Percentiles rank a stretch among this genome's conserved stretches.
These are phyloP conservation scores for Sporothrix phasma DNA, from an alignment of 2,329 filamentous ascomycete species.

Conservation along the genomic window DNA sequence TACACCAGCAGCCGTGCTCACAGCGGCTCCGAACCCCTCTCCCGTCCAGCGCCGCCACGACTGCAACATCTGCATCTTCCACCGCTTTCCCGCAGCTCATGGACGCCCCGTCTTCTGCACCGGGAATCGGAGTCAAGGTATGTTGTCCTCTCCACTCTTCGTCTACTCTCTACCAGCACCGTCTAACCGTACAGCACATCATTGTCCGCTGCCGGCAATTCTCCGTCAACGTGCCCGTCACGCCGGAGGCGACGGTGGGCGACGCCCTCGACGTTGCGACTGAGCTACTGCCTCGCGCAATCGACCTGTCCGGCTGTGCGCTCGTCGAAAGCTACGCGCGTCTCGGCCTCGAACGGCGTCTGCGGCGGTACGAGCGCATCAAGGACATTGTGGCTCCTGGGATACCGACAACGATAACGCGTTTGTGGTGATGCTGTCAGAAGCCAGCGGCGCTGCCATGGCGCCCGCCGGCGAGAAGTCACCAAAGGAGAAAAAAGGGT, in stretches of 20 bases:
- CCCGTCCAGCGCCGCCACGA: neutral
- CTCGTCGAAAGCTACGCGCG: slow-evolving; percentile 66
- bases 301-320: slow-evolving; percentile 57
- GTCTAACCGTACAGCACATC: slow-evolving; percentile 17
- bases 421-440: slow-evolving; percentile 54
- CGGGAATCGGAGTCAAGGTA: slow-evolving; percentile 57
- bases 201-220: slow-evolving; percentile 62
- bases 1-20: slow-evolving; percentile 27
- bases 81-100: slow-evolving; percentile 30
- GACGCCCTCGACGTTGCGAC: slow-evolving; percentile 64
- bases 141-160: neutral
- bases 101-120: slow-evolving; percentile 71
- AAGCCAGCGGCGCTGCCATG: neutral
- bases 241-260: slow-evolving; percentile 59
- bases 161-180: neutral
- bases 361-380: slow-evolving; percentile 78
- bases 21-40: slow-evolving; percentile 19
- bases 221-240: slow-evolving; percentile 61
- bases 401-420: slow-evolving; percentile 69
- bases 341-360: slow-evolving; percentile 68
- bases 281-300: slow-evolving; percentile 48
- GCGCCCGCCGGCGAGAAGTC: neutral
- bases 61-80: neutral
- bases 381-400: slow-evolving; percentile 91
- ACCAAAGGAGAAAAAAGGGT: neutral